A percentile compares a stretch with the other conserved stretches of the same genome.
Evolutionary conservation across 805 yeast genomes (phyloP).

Genomic region (Scheffersomyces stipitis): DNA sequence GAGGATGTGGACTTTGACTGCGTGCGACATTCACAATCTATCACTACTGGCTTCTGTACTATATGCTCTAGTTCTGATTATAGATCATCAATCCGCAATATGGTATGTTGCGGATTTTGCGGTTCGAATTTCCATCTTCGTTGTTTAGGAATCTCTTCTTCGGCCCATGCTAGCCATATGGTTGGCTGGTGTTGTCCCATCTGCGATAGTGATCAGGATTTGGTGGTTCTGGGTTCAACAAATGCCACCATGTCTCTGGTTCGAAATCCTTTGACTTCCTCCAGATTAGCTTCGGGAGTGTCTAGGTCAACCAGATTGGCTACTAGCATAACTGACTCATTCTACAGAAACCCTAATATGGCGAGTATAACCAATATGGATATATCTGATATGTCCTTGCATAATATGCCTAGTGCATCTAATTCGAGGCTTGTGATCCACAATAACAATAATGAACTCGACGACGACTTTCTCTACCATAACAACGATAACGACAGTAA

Average conservation of each 20-base stretch:
- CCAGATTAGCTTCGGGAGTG: no score
- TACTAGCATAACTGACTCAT: no score
- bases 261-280: no score
- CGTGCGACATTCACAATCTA: background rate
- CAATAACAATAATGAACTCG: conserved; percentile 30
- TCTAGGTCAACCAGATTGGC: no score
- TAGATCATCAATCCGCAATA: conserved; percentile 13
- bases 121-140: conserved; percentile 38
- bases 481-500: conserved; percentile 7
- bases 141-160: conserved; percentile 35
- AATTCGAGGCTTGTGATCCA: conserved; percentile 29
- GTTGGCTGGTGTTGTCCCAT: conserved; percentile 50
- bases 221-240: conserved; percentile 1
- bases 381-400: no score
- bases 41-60: conserved; percentile 24
- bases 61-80: conserved; percentile 38
- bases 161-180: conserved; percentile 4
- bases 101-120: conserved; percentile 33
- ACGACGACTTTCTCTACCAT: conserved; percentile 28
- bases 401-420: no score
- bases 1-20: conserved; percentile 2
- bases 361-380: no score
- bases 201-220: conserved; percentile 45
- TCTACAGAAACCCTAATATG: no score
- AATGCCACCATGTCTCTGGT: no score